Evolutionary conservation across 2,329 filamentous ascomycete genomes (phyloP), one percentile per base, ranked within the genome.

Genomic region (Calonectria honghensis): DNA sequence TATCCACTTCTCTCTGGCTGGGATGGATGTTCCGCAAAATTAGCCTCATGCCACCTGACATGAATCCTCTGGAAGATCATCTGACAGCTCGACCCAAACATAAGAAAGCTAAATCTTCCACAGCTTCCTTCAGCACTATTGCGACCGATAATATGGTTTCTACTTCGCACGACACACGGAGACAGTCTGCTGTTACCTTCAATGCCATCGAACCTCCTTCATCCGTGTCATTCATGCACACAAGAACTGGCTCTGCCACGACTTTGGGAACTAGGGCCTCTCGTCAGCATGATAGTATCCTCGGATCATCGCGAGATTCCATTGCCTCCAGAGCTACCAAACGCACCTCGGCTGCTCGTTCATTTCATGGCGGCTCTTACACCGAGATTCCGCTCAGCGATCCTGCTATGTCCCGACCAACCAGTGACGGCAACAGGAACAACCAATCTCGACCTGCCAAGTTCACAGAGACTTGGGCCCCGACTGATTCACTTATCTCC

Each of bases 1-100:
- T 97, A 1, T 84, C 88, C 24, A 87, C 97, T 45, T 95, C 95
- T 6, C 83, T 95, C 39, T 98, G 94, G 86, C 88, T 98, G 32
- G 92, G 92, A 20, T 83, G 94, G 68, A 91, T 94, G 79, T 98
- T 98, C 91, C 91, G 93, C 51, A 94, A 94, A 81, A 98, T 98
- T 80, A 89, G 93, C 6, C 88, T 90, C 27, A 90, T 98, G 83
- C 96, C 96, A 7, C 96, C 96, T 0, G 96, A 98, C 82, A 95
- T 98, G 94, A 98, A 98, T 83, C 96, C 96, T 2, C 89, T 98
- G 18, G 96, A 98, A 83, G 92, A 94, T 78, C 93, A 96, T 80
- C 87, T 98, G 73, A 98, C 96, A 1, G 93, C 95, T 14, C 91
- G 93, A 31, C 87, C 85, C 72, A 81, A 80, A 64, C 95, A 97